Percentiles rank a stretch among this genome's conserved stretches.
Conservation (phyloP, 331 rosid species). For the Arachis monticola region DNA sequence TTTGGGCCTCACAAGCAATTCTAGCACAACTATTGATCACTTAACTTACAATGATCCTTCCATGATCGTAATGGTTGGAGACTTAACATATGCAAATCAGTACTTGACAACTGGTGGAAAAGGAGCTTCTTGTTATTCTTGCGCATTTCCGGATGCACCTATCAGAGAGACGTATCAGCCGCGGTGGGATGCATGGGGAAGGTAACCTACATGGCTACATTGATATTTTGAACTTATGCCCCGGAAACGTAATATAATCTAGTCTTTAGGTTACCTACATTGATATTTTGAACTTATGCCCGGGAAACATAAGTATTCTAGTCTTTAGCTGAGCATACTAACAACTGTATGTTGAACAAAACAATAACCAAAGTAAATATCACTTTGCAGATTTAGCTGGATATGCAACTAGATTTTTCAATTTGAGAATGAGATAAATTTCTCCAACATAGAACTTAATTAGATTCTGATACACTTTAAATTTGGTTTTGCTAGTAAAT, state of each 20-base stretch:
- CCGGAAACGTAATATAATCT: conserved; percentile 6
- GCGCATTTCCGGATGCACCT: conserved; percentile 90
- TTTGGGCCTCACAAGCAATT: conserved; percentile 88
- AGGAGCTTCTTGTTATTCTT: conserved; percentile 78
- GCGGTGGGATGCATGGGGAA: conserved; percentile 99
- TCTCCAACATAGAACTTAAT: not conserved
- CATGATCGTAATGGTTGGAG: conserved; percentile 81
- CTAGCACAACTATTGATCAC: conserved; percentile 82
- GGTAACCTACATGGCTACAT: conserved; percentile 55
- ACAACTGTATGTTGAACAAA: not conserved
- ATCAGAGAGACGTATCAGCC: conserved; percentile 92
- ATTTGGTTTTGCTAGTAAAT: conserved; percentile 5
- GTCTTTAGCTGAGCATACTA: not conserved
- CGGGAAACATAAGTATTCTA: no score
- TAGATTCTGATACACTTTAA: not conserved
- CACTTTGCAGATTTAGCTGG: not conserved
- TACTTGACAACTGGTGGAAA: conserved; percentile 91
- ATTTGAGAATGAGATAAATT: conserved; percentile 15
- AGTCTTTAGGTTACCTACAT: not conserved
- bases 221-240: not conserved
- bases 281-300: no score
- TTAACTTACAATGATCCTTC: conserved; percentile 80
- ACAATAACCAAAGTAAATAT: not conserved
- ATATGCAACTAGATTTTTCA: conserved; percentile 24
- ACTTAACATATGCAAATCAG: conserved; percentile 81